Evolutionary conservation across 768 basidiomycete species (phyloP).

Genomic region (Strobilomyces echinocephalus): DNA sequence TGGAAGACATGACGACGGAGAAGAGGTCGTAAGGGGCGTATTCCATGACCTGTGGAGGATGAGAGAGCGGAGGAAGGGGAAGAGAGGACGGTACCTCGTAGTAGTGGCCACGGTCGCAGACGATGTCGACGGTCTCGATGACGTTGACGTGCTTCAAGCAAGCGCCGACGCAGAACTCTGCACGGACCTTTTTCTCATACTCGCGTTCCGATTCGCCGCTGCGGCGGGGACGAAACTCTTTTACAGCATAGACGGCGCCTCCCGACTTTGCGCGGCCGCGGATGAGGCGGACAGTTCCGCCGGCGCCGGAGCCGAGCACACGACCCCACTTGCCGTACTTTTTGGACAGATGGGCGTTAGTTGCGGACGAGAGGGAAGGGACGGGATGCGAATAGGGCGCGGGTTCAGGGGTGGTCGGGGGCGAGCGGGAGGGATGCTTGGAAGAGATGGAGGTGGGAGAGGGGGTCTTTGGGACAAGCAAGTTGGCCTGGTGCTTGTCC

Average conservation of each 20-base stretch:
- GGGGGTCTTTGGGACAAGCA: conserved; percentile 24
- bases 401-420: conserved; percentile 22
- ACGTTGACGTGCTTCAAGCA: conserved; percentile 93
- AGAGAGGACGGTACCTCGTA: conserved; percentile 71
- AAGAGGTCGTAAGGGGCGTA: conserved; percentile 98
- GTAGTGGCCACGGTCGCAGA: conserved; percentile 95
- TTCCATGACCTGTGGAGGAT: conserved; percentile 82
- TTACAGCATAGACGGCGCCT: conserved; percentile 87
- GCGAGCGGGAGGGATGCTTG: conserved; percentile 26
- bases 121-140: conserved; percentile 97
- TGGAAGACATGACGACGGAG: conserved; percentile 98
- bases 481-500: conserved; percentile 1
- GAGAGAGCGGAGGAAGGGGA: conserved; percentile 1
- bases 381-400: conserved; percentile 33
- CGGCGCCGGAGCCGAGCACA: conserved; percentile 91
- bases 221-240: conserved; percentile 92
- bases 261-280: conserved; percentile 80
- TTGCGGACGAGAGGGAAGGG: conserved; percentile 70
- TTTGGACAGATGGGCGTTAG: conserved; percentile 90
- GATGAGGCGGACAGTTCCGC: conserved; percentile 97
- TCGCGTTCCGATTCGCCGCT: conserved; percentile 89
- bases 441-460: conserved; percentile 32
- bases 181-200: conserved; percentile 99
- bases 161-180: conserved; percentile 96
- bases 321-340: conserved; percentile 99